These are phyloP conservation scores for Dillenia suffruticosa DNA, from an alignment of 164 flowering plant genomes.

Conservation along the genomic window DNA sequence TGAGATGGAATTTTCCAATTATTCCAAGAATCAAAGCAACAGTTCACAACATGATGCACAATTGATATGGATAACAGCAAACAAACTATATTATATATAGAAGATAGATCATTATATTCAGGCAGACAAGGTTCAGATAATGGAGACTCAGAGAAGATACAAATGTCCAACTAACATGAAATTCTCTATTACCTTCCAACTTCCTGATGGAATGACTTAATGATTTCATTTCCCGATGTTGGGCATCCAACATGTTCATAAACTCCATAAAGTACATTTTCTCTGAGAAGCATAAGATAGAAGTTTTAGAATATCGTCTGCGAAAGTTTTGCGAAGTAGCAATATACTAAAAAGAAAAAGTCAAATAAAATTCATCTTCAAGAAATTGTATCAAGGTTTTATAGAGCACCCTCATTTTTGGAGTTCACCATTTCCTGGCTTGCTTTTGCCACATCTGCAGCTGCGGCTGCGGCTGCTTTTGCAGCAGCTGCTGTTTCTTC, in stretches of 20 bases:
- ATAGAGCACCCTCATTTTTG: constrained; percentile 61
- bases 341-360: neutral
- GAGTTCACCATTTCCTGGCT: constrained; percentile 78
- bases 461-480: constrained; percentile 90
- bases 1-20: too few relatives aligned
- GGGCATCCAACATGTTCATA: constrained; percentile 47
- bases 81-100: too few relatives aligned
- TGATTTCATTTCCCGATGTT: constrained; percentile 79
- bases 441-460: constrained; percentile 84
- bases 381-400: neutral
- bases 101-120: too few relatives aligned
- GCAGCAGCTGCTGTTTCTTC: constrained; percentile 95
- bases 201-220: constrained; percentile 58
- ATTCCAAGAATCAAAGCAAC: too few relatives aligned
- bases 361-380: neutral
- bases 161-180: neutral
- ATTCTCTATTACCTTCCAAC: constrained; percentile 53
- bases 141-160: too few relatives aligned
- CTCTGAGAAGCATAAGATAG: constrained; percentile 39
- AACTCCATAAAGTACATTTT: constrained; percentile 57
- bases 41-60: too few relatives aligned
- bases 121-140: too few relatives aligned
- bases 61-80: too few relatives aligned
- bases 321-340: too few relatives aligned
- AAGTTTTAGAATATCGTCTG: neutral